Conservation (phyloP, 2,329 filamentous ascomycete genomes). For the Helotiales sp. region DNA sequence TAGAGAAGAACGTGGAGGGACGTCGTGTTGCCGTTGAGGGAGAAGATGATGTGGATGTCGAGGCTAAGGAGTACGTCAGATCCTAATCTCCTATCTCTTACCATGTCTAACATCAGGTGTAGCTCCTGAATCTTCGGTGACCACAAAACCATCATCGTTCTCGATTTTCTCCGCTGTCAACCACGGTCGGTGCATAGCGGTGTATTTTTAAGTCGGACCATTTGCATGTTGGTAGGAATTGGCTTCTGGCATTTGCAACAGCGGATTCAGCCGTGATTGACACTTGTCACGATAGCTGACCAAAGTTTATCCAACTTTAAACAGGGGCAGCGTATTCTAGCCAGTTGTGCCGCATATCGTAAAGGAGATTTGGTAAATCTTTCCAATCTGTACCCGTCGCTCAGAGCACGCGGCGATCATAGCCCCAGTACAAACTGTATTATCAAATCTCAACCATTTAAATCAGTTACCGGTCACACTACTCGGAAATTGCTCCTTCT, state of each 20-base stretch:
- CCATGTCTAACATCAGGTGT: slow-evolving; percentile 3
- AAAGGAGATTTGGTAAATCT: not conserved
- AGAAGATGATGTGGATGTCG: slow-evolving; percentile 55
- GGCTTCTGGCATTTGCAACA: not conserved
- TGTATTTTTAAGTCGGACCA: not conserved
- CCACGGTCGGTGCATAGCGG: slow-evolving; percentile 5
- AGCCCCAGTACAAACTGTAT: not conserved
- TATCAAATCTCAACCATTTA: not conserved
- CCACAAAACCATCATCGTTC: not conserved
- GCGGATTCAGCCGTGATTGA: not conserved
- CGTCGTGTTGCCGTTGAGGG: slow-evolving; percentile 69
- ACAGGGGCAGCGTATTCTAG: not conserved
- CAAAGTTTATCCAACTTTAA: not conserved
- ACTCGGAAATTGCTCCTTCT: slow-evolving; percentile 17
- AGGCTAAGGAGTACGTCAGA: slow-evolving; percentile 16
- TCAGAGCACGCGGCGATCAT: not conserved
- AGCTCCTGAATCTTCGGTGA: slow-evolving; percentile 7
- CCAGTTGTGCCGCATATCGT: not conserved
- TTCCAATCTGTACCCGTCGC: too few relatives aligned
- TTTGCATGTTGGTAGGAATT: not conserved
- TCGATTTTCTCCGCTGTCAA: not conserved
- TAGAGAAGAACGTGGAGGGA: slow-evolving; percentile 75
- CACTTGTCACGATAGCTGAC: not conserved
- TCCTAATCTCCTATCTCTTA: not conserved
- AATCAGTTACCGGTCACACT: not conserved